These are phyloP conservation scores for Diospyros lotus DNA, from an alignment of 148 eudicot genomes.

Conservation along the genomic window DNA sequence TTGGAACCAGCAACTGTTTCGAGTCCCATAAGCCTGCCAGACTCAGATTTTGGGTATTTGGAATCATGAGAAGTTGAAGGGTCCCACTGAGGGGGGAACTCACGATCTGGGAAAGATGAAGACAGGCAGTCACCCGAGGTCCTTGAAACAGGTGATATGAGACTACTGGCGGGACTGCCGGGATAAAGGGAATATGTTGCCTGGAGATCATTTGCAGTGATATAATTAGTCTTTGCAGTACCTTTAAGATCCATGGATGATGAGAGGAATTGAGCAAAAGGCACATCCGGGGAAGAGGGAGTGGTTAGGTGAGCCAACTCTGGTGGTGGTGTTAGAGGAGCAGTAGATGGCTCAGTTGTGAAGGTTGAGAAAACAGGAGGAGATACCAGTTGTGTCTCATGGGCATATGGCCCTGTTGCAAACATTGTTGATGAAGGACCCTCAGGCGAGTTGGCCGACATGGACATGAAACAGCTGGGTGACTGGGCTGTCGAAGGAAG, in stretches of 20 bases:
- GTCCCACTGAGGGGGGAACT: conserved; percentile 48
- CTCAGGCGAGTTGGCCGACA: conserved; percentile 78
- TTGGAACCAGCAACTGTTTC: conserved; percentile 37
- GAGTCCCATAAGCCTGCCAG: conserved; percentile 36
- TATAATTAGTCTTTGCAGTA: conserved; percentile 44
- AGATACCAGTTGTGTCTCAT: conserved; percentile 88
- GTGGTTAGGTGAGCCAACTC: conserved; percentile 94
- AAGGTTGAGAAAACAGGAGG: conserved; percentile 94
- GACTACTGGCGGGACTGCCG: conserved; percentile 84
- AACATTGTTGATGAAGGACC: conserved; percentile 82
- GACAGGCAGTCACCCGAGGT: conserved; percentile 43
- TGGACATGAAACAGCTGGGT: conserved; percentile 60
- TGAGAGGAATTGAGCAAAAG: conserved; percentile 86
- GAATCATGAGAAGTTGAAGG: conserved; percentile 39
- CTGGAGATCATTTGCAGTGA: conserved; percentile 59
- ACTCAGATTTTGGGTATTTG: conserved; percentile 38
- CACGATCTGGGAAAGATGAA: conserved; percentile 51
- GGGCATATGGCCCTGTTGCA: conserved; percentile 94
- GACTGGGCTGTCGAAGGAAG: conserved; percentile 93
- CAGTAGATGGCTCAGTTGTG: conserved; percentile 98
- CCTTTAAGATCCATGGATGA: conserved; percentile 53
- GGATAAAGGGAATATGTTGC: conserved; percentile 71
- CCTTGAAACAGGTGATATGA: conserved; percentile 67
- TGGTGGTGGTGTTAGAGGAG: conserved; percentile 96
- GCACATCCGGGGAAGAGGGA: conserved; percentile 98